Evolutionary conservation across 768 basidiomycete species (phyloP), one percentile per base, ranked within the genome.

Genomic region (Tulasnella calospora): DNA sequence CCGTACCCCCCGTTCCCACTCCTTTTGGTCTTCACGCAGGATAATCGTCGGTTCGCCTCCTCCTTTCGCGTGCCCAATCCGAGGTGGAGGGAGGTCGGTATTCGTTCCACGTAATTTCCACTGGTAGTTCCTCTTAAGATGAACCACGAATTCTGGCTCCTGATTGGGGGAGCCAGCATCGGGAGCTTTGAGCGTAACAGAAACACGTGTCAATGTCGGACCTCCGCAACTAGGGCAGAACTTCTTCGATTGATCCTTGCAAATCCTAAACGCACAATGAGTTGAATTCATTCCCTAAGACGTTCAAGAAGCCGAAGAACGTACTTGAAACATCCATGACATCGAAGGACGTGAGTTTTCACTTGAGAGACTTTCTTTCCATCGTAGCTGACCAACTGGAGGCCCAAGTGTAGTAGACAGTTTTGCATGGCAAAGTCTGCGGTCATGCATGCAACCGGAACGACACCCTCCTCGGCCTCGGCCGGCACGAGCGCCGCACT

Each of bases 351-450:
- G 94, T 95, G 99, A 79, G 91, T 99, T 85, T 96, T 95, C 36
- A 99, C 91, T 82, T 90, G 93, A 80, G 92, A 89, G 79, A 99
- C 97, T 81, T 90, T 88, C 85, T 92, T 96, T 6, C 98, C 98
- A 80, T 96, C 95, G 9, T 93, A 89, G 12, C 95, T 92, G 15
- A 99, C 91, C 38, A 99, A 87, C 79, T 92, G 93, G 80, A 99
- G 85, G 0, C 93, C 93, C 93, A 99, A 96, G 84, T 98, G 96
- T 73, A 99, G 85, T 80, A 97, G 85, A 30, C 99, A 94, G 82
- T 99, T 99, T 85, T 99, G 98, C 91, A 99, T 98, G 23, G 98
- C 98, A 84, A 96, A 99, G 88, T 99, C 98, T 30, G 94, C 94
- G 12, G 98, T 99, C 93, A 99, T 95, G 83, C 96, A 98, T 23